phyloP scores from a whole-genome alignment of 192 early-diverging fungal genomes.

The Radiomyces spectabilis region DNA sequence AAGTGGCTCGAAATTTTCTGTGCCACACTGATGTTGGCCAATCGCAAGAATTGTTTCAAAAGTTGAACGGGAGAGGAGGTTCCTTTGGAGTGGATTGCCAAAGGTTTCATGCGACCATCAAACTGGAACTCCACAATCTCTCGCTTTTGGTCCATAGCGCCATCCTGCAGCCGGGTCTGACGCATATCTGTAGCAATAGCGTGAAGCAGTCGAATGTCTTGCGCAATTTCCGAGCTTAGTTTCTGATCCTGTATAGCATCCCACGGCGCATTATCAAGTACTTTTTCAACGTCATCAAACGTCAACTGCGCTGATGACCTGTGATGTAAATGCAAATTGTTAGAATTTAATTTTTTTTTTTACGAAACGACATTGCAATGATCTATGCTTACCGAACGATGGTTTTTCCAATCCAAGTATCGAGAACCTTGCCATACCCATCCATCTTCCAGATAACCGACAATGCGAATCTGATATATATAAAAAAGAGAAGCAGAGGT shows the following conservation, averaged over 20 bases:
- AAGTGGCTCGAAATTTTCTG: slow-evolving; percentile 80
- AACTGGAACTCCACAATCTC: slow-evolving; percentile 85
- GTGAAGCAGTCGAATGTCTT: slow-evolving; percentile 16
- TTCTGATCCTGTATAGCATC: slow-evolving; percentile 8
- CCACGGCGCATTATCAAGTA: slow-evolving; percentile 3
- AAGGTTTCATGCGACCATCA: no score
- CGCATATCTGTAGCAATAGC: slow-evolving; percentile 71
- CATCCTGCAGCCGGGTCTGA: slow-evolving; percentile 63
- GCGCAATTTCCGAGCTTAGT: neutral
- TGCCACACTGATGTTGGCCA: slow-evolving; percentile 93
- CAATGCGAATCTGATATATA: slow-evolving; percentile 13
- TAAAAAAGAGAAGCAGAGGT: neutral
- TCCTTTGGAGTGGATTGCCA: no score
- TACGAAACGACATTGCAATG: neutral
- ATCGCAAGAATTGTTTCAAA: slow-evolving; percentile 96
- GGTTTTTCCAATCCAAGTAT: slow-evolving; percentile 62
- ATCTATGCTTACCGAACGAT: slow-evolving; percentile 12
- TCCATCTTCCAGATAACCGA: slow-evolving; percentile 95
- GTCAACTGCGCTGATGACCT: slow-evolving; percentile 82
- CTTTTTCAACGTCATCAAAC: slow-evolving; percentile 38
- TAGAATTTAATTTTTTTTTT: no score
- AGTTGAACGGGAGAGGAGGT: no score
- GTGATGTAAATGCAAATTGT: neutral
- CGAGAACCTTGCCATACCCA: slow-evolving; percentile 69
- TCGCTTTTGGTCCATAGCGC: slow-evolving; percentile 79